These are phyloP conservation scores for Raffaelea arxii DNA, from an alignment of 2,329 filamentous ascomycete genomes.

Conservation along the genomic window DNA sequence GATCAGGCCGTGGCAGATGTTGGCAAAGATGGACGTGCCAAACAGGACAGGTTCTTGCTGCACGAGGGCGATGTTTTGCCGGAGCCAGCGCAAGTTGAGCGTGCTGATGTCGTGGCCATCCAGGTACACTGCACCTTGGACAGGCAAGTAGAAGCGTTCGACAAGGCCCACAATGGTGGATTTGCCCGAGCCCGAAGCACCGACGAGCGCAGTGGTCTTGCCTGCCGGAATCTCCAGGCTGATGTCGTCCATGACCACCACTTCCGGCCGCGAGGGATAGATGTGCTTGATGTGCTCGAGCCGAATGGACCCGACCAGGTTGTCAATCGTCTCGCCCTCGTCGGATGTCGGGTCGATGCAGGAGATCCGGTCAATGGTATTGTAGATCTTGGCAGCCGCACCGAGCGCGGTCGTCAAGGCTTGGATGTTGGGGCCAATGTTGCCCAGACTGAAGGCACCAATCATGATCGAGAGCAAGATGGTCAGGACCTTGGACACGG, in stretches of 20 bases:
- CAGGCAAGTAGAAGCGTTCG: conserved; percentile 88
- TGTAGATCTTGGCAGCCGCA: conserved; percentile 85
- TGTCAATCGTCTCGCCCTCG: conserved; percentile 65
- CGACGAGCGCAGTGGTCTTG: conserved; percentile 87
- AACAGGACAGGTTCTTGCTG: conserved; percentile 91
- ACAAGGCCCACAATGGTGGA: conserved; percentile 89
- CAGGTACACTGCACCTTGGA: conserved; percentile 66
- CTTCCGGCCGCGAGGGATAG: conserved; percentile 87
- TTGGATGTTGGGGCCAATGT: conserved; percentile 75
- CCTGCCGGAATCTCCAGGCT: conserved; percentile 73
- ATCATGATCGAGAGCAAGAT: conserved; percentile 89
- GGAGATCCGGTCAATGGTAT: conserved; percentile 80
- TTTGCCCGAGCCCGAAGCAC: conserved; percentile 89
- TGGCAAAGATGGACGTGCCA: conserved; percentile 77
- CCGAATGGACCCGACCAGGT: conserved; percentile 68
- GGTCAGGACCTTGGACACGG: conserved; percentile 64
- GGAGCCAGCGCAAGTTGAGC: conserved; percentile 81
- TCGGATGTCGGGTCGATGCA: conserved; percentile 70
- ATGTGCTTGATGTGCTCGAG: conserved; percentile 81
- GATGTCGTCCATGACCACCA: conserved; percentile 78
- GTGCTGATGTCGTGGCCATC: conserved; percentile 75
- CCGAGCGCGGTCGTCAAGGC: conserved; percentile 77
- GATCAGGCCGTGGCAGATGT: conserved; percentile 84
- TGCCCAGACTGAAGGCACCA: conserved; percentile 83
- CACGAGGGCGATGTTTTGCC: conserved; percentile 85